These are phyloP conservation scores for Fomitopsis pulvina DNA, from an alignment of 768 basidiomycete species.

Conservation along the genomic window DNA sequence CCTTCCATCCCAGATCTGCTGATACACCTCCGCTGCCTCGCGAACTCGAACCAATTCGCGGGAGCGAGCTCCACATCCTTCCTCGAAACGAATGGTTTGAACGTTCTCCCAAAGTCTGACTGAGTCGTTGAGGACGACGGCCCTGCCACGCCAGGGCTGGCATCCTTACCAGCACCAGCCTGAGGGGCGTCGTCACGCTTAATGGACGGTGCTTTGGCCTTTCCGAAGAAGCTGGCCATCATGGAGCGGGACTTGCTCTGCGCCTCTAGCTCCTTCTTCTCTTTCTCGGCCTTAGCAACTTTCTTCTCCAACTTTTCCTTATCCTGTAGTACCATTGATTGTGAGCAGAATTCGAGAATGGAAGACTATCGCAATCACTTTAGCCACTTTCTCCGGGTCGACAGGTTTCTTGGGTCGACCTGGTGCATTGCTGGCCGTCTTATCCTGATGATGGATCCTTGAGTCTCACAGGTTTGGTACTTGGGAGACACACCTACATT, in stretches of 20 bases:
- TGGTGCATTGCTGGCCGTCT: constrained; percentile 17
- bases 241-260: constrained; percentile 68
- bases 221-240: constrained; percentile 76
- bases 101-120: constrained; percentile 67
- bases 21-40: constrained; percentile 21
- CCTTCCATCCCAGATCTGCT: constrained; percentile 21
- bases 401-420: constrained; percentile 42
- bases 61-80: constrained; percentile 71
- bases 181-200: constrained; percentile 16
- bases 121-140: constrained; percentile 29
- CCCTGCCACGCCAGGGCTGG: constrained; percentile 18
- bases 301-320: constrained; percentile 66
- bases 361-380: constrained; percentile 30
- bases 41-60: constrained; percentile 55
- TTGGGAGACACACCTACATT: no score
- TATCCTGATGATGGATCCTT: neutral
- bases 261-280: constrained; percentile 64
- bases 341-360: neutral
- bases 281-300: constrained; percentile 60
- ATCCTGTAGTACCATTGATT: constrained; percentile 40
- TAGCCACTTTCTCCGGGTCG: constrained; percentile 54
- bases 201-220: constrained; percentile 36
- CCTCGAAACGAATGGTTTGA: constrained; percentile 76
- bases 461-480: no score
- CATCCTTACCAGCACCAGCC: constrained; percentile 18